Conservation (phyloP, 768 basidiomycete genomes). For the Leccinum pellstonianum region DNA sequence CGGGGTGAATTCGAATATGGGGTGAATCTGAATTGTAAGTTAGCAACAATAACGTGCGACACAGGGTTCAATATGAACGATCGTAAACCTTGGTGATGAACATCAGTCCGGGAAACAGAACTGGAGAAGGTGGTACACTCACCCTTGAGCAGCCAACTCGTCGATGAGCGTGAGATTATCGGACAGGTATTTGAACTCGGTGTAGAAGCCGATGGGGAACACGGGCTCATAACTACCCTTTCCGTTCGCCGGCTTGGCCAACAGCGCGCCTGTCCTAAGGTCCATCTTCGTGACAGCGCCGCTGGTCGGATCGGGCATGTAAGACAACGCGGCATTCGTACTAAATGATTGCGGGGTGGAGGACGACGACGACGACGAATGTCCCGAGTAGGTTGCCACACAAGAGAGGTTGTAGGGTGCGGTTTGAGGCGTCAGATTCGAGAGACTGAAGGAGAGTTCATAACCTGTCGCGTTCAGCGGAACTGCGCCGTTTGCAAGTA, state of each 20-base stretch:
- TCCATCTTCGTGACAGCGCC: conserved; percentile 61
- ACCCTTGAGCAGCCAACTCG: conserved; percentile 33
- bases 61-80: conserved; percentile 28
- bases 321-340: conserved; percentile 44
- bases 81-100: conserved; percentile 9
- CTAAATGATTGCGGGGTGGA: conserved; percentile 39
- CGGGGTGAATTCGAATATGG: conserved; percentile 63
- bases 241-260: conserved; percentile 50
- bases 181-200: conserved; percentile 37
- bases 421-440: conserved; percentile 41
- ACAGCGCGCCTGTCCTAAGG: conserved; percentile 52
- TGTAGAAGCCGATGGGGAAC: conserved; percentile 44
- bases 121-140: conserved; percentile 3
- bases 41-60: not conserved
- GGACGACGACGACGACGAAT: conserved; percentile 36
- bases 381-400: conserved; percentile 21
- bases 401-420: conserved; percentile 33
- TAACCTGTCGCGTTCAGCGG: conserved; percentile 51
- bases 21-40: conserved; percentile 51
- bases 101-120: not conserved
- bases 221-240: conserved; percentile 46
- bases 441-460: conserved; percentile 49
- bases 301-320: conserved; percentile 45
- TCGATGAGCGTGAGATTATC: conserved; percentile 26
- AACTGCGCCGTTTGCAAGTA: conserved; percentile 44